These are phyloP conservation scores for Lactarius indigo DNA, from an alignment of 768 basidiomycete species.

Conservation along the genomic window DNA sequence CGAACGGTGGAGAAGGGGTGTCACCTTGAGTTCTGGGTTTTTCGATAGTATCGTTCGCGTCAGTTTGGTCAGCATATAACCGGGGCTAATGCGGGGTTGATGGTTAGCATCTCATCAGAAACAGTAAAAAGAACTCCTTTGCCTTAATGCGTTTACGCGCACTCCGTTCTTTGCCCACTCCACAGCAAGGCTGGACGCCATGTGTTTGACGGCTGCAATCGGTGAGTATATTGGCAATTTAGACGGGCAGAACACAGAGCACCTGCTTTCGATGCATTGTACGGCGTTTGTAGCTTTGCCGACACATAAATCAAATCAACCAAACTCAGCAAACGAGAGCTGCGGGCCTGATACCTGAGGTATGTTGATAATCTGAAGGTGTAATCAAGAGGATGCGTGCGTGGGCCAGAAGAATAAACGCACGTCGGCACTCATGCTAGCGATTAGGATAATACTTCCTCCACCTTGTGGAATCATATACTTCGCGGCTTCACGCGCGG, in stretches of 20 bases:
- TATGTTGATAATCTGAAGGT: constrained; percentile 72
- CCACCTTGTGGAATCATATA: constrained; percentile 80
- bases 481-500: constrained; percentile 92
- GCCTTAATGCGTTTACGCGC: constrained; percentile 82
- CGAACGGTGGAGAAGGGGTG: constrained; percentile 22
- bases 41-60: constrained; percentile 78
- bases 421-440: constrained; percentile 89
- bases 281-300: constrained; percentile 79
- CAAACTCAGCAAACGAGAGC: background rate
- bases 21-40: constrained; percentile 71
- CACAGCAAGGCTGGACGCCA: constrained; percentile 88
- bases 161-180: constrained; percentile 94
- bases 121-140: constrained; percentile 3
- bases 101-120: constrained; percentile 15
- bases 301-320: background rate
- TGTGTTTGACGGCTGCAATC: constrained; percentile 76
- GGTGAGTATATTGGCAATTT: constrained; percentile 1
- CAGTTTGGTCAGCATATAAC: constrained; percentile 92
- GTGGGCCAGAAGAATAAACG: constrained; percentile 29
- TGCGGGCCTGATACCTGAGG: constrained; percentile 58
- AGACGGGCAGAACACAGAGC: constrained; percentile 24
- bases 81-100: constrained; percentile 52
- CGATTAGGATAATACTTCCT: constrained; percentile 82
- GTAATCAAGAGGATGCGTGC: constrained; percentile 25
- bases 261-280: constrained; percentile 95